Conservation (phyloP, 208 protist genomes). For the Crithidia thermophila region DNA sequence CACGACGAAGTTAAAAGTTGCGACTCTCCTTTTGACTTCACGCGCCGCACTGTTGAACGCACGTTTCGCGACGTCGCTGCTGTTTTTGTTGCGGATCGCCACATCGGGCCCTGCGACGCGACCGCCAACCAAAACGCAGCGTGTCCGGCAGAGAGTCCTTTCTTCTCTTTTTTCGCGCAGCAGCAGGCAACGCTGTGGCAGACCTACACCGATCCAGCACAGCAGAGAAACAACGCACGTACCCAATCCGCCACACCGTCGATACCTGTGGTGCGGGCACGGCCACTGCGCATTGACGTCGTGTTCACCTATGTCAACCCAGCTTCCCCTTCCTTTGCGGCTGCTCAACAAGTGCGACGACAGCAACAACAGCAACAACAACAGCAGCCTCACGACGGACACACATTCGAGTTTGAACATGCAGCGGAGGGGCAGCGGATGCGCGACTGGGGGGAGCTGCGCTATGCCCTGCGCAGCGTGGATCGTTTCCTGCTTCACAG, state of each 20-base stretch:
- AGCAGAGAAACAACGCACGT: no score
- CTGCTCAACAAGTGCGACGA: not conserved
- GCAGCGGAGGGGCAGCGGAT: not conserved
- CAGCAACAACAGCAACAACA: not conserved
- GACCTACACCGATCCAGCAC: no score
- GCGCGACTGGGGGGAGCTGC: not conserved
- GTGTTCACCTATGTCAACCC: not conserved
- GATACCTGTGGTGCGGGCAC: no score
- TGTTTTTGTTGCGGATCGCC: not conserved
- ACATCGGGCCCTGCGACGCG: not conserved
- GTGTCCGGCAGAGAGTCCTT: no score
- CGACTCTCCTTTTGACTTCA: not conserved
- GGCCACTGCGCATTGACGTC: not conserved
- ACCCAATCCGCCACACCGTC: no score
- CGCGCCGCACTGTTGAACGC: not conserved
- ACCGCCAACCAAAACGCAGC: no score
- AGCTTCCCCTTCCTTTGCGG: not conserved
- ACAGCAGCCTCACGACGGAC: not conserved
- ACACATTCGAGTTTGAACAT: no score
- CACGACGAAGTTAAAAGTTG: no score
- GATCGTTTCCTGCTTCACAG: not conserved
- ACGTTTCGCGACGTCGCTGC: not conserved
- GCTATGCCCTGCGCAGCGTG: not conserved
- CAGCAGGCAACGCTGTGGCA: no score
- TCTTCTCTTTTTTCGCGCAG: no score